phyloP scores from a whole-genome alignment of 2,329 filamentous ascomycete species.

The Claviceps pusilla region DNA sequence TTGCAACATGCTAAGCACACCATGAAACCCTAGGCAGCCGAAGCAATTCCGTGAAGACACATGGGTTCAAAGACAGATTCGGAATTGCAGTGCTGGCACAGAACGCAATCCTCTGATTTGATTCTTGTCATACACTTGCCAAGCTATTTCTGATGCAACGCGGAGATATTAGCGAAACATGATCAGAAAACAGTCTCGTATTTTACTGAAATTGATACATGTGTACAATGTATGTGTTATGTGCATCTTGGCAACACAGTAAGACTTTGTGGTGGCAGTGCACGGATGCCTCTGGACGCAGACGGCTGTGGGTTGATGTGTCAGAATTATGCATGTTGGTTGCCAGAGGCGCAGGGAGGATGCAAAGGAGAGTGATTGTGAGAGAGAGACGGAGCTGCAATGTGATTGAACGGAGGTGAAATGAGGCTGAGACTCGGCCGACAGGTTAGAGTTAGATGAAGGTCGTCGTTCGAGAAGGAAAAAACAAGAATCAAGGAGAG shows the following conservation, averaged over 20 bases:
- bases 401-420: no score
- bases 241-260: not conserved
- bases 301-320: not conserved
- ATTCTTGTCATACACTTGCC: not conserved
- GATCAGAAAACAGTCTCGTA: not conserved
- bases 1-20: not conserved
- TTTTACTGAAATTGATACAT: not conserved
- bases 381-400: not conserved
- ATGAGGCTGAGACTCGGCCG: no score
- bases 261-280: not conserved
- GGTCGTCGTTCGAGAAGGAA: not conserved
- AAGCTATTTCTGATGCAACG: not conserved
- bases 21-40: not conserved
- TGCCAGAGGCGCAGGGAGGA: not conserved
- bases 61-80: not conserved
- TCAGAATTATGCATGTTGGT: not conserved
- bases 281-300: not conserved
- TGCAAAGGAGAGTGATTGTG: not conserved
- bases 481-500: not conserved
- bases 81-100: not conserved
- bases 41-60: not conserved
- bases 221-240: not conserved
- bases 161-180: not conserved
- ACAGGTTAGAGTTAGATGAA: no score
- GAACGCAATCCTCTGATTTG: not conserved